Conservation (phyloP, 805 yeast genomes). For the Priceomyces haplophilus region DNA sequence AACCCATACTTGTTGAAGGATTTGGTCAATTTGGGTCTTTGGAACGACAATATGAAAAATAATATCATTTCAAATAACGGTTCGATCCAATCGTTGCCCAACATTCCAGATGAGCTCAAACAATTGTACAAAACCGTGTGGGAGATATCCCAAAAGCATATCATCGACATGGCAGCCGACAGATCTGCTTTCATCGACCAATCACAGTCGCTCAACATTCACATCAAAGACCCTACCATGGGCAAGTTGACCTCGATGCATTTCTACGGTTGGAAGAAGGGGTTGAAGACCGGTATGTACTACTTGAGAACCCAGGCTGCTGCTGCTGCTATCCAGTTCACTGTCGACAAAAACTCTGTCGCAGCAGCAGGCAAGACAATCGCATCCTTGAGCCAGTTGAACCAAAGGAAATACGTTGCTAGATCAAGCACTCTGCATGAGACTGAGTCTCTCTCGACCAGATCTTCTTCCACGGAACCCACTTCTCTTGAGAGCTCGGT, state of each 20-base stretch:
- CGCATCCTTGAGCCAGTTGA: conserved; percentile 38
- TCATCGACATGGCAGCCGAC: conserved; percentile 66
- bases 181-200: conserved; percentile 84
- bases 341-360: conserved; percentile 46
- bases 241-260: conserved; percentile 97
- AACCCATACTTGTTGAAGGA: conserved; percentile 58
- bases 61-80: conserved; percentile 56
- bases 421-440: conserved; percentile 14
- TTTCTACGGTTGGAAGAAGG: conserved; percentile 98
- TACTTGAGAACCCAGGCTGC: conserved; percentile 97
- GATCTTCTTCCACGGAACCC: conserved; percentile 38
- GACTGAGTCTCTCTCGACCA: conserved; percentile 17
- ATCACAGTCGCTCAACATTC: conserved; percentile 89
- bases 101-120: conserved; percentile 53
- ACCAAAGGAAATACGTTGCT: conserved; percentile 36
- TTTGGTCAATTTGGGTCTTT: conserved; percentile 55
- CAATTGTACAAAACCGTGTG: conserved; percentile 58
- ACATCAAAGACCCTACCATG: conserved; percentile 87
- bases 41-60: conserved; percentile 59
- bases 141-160: conserved; percentile 58
- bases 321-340: conserved; percentile 90
- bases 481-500: conserved; percentile 45
- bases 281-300: conserved; percentile 98
- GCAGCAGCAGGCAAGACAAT: conserved; percentile 36
- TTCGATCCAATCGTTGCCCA: conserved; percentile 53